Base-by-base conservation (phyloP, 495 filamentous ascomycete species). In the Tetracladium marchalianum region DNA sequence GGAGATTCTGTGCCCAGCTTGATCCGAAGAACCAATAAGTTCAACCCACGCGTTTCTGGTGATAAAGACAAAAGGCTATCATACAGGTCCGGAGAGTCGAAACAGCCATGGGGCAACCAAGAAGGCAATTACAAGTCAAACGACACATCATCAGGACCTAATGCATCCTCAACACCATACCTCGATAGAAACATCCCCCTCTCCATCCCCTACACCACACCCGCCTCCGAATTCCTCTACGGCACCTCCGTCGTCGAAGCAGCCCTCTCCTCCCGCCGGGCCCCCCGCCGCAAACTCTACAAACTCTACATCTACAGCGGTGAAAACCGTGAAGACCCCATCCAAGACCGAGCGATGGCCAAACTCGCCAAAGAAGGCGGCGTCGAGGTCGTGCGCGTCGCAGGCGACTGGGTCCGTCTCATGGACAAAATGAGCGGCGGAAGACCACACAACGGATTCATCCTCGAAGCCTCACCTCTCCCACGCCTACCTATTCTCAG, bases 151-250 rank as follows among this genome's bases (percentile, higher is more conserved):
- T n/a, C 12, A 35, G 22, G 6, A 18, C 11, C 41, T 17, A 43
- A 11, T 19, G 16, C n/a, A 8, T 17, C 31, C 6, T 15, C 36
- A 33, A 36, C 42, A 17, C 43, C 27, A 36, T 4, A 15, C 10
- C 5, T 18, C 16, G 53, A 51, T 41, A 52, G 47, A 15, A 24
- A 47, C 16, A 44, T 56, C 0, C 80, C 80, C 0, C 33, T 80
- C 16, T 73, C 77, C 11, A 75, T 95, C 36, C 82, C 82, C 2
- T 88, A 87, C 57, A 87, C 85, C 2, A 90, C 85, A 3, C 81
- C 89, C 0, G 84, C 89, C 33, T 92, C 89, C 1, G 82, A 93
- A 49, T 97, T 95, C 61, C 73, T 98, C 7, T 97, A 94, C 58
- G 92, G 92, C 11, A 76, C 73, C 12, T 81, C 81, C 7, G 76